These are phyloP conservation scores for Corymbia maculata DNA, from an alignment of 345 rosid genomes.

Conservation along the genomic window DNA sequence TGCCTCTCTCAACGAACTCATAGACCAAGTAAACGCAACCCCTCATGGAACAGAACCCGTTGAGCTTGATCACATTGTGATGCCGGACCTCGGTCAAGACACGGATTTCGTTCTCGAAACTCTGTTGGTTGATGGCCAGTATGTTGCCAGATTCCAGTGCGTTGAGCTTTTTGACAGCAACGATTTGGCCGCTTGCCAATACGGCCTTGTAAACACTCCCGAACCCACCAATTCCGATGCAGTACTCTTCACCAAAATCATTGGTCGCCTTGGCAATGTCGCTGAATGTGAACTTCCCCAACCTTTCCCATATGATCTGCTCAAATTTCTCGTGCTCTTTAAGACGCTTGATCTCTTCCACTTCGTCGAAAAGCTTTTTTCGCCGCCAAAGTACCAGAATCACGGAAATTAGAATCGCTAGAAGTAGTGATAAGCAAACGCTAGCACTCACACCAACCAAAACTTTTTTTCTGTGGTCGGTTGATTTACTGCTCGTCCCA, in stretches of 20 bases:
- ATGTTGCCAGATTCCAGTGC: slow-evolving; percentile 21
- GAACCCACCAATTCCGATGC: slow-evolving; percentile 62
- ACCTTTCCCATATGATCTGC: slow-evolving; percentile 39
- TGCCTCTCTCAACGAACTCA: slow-evolving; percentile 45
- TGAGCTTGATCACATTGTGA: slow-evolving; percentile 50
- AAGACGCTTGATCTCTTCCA: slow-evolving; percentile 11
- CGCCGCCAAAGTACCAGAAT: neutral
- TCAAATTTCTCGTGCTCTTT: neutral
- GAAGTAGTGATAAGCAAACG: slow-evolving; percentile 7
- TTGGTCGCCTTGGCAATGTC: slow-evolving; percentile 48
- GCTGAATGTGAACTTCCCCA: slow-evolving; percentile 39
- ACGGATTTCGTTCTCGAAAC: slow-evolving; percentile 31
- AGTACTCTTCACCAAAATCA: neutral
- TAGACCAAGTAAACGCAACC: slow-evolving; percentile 38
- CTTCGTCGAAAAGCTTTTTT: neutral
- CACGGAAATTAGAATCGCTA: slow-evolving; percentile 1
- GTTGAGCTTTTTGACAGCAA: slow-evolving; percentile 22
- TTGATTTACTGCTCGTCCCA: neutral
- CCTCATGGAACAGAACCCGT: slow-evolving; percentile 40
- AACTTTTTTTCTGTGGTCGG: slow-evolving; percentile 11
- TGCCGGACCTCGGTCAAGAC: slow-evolving; percentile 26
- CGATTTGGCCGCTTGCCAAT: slow-evolving; percentile 11
- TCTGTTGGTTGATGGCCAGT: slow-evolving; percentile 17
- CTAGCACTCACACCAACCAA: slow-evolving; percentile 28
- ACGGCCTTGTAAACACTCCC: slow-evolving; percentile 51